Evolutionary conservation across 352 stramenopile species (phyloP).

Genomic region (Peronosclerospora sorghi): DNA sequence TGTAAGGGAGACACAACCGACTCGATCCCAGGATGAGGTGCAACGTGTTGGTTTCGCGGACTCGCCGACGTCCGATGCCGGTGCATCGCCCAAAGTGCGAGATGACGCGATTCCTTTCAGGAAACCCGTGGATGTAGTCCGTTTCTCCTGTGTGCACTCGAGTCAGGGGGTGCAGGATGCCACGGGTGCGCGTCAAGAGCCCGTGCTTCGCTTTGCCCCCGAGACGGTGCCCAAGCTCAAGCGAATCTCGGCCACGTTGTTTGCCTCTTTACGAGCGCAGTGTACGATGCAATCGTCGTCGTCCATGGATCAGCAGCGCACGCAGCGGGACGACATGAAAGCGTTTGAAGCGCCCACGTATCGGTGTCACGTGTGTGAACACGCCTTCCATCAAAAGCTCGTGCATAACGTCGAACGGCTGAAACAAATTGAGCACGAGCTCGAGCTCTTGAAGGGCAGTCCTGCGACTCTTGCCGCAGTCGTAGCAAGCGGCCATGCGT

Average conservation of each 20-base stretch:
- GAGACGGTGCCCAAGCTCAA: constrained; percentile 46
- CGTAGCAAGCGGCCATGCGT: constrained; percentile 20
- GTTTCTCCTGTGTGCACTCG: constrained; percentile 41
- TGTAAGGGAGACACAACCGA: no score
- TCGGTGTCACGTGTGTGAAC: constrained; percentile 37
- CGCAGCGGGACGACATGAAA: constrained; percentile 4
- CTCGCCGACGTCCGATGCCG: no score
- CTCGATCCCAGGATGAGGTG: no score
- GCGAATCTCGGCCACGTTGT: constrained; percentile 42
- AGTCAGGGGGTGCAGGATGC: no score
- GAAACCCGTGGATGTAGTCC: constrained; percentile 35
- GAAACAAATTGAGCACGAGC: constrained; percentile 34
- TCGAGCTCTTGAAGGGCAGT: constrained; percentile 37
- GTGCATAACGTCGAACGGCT: constrained; percentile 40
- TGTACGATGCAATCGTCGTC: no score
- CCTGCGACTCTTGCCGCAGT: constrained; percentile 11
- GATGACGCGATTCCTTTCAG: constrained; percentile 44
- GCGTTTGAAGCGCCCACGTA: constrained; percentile 37
- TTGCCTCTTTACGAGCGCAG: constrained; percentile 29
- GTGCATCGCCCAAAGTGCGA: background rate
- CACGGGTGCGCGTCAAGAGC: no score
- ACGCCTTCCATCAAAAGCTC: constrained; percentile 37
- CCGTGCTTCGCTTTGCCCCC: constrained; percentile 31
- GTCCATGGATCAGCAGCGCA: no score
- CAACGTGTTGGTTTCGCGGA: no score